Evolutionary conservation across 1,284 basidiomycete species (phyloP), one percentile per base, ranked within the genome.

Genomic region (Nidula niveotomentosa): DNA sequence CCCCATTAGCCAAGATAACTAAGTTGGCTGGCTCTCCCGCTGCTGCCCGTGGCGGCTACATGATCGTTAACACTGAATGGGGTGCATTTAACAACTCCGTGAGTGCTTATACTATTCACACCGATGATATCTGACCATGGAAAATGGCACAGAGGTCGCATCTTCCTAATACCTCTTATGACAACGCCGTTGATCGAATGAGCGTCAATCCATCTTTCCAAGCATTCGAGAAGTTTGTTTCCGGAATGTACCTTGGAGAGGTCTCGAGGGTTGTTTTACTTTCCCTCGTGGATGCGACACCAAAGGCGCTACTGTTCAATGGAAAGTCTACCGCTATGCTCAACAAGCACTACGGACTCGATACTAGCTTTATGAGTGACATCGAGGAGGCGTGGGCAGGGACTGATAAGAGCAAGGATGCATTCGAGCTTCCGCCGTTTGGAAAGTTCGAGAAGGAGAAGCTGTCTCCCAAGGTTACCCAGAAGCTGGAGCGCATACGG

Each of bases 51-150:
- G 90, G 88, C 15, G 85, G 88, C 33, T 76, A 83, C 62, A 99
- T 99, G 96, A 84, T 98, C 56, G 85, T 99, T 58, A 99, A 99
- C 76, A 94, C 93, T 2, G 97, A 99, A 76, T 98, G 97, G 95
- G 96, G 95, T 60, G 94, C 86, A 37, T 96, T 97, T 73, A 92
- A 97, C 72, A 96, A 96, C 71, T 79, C 85, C 46, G 93, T 93
- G 67, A 60, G 85, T 69, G 51, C 30, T 48, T 18, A 36, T 48
- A 33, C 13, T 53, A n/a, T 33, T 52, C 49, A 54, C 35, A 34
- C 2, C 37, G 10, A 15, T 2, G 4, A 2, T 41, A 15, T 12
- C 37, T 15, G 37, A 12, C 15, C 15, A 15, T 41, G 37, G 15
- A 9, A 44, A 13, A 35, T 35, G 8, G 5, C 9, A 48, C 57